Evolutionary conservation across 2,329 filamentous ascomycete genomes (phyloP).

Genomic region (Neoarthrinium moseri): DNA sequence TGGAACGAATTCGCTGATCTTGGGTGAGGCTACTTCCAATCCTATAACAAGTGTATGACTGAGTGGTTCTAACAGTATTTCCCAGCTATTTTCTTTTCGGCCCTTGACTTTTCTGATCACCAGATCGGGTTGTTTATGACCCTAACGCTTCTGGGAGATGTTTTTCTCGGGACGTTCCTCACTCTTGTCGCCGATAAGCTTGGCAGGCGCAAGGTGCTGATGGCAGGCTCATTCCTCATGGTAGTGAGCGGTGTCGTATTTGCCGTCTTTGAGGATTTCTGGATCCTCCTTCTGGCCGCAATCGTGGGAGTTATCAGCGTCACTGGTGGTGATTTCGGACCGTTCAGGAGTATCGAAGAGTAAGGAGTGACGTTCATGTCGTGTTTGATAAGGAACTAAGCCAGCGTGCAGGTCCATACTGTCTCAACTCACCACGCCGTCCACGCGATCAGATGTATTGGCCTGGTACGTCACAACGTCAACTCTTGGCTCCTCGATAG

Average conservation of each 20-base stretch:
- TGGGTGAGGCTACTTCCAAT: slow-evolving; percentile 34
- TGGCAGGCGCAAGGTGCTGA: slow-evolving; percentile 53
- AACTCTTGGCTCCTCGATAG: slow-evolving; percentile 52
- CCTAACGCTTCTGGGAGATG: slow-evolving; percentile 60
- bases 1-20: slow-evolving; percentile 57
- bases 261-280: slow-evolving; percentile 54
- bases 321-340: slow-evolving; percentile 64
- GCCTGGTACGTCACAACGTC: slow-evolving; percentile 63
- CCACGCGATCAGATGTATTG: slow-evolving; percentile 60
- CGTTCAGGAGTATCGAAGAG: slow-evolving; percentile 67
- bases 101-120: slow-evolving; percentile 53
- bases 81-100: slow-evolving; percentile 54
- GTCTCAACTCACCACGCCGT: slow-evolving; percentile 56
- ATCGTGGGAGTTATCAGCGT: slow-evolving; percentile 62
- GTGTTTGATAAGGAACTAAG: slow-evolving; percentile 4
- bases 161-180: slow-evolving; percentile 54
- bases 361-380: not conserved
- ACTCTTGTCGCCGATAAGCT: slow-evolving; percentile 59
- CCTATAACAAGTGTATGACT: not conserved
- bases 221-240: slow-evolving; percentile 56
- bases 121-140: slow-evolving; percentile 66
- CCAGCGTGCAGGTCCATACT: slow-evolving; percentile 43
- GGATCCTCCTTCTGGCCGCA: slow-evolving; percentile 56
- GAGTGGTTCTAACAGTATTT: not conserved
- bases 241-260: slow-evolving; percentile 54